A percentile compares a stretch with the other conserved stretches of the same genome.
These are phyloP conservation scores for Cryptococcus jaspeensis DNA, from an alignment of 1,284 basidiomycete genomes.

Conservation along the genomic window DNA sequence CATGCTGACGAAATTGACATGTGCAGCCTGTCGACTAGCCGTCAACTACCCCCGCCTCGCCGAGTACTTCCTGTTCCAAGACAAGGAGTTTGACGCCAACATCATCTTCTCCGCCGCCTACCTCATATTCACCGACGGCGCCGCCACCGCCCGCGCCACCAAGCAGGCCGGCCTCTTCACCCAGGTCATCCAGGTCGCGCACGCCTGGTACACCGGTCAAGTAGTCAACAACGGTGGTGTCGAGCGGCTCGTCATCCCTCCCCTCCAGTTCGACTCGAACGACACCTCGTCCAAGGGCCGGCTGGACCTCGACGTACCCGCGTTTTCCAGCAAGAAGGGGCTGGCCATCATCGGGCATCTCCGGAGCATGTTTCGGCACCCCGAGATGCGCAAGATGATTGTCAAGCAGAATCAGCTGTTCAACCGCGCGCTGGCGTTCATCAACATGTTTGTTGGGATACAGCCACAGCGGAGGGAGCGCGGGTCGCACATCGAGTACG, in stretches of 20 bases:
- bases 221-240: conserved; percentile 51
- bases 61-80: conserved; percentile 84
- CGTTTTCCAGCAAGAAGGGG: conserved; percentile 91
- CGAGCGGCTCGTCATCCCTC: conserved; percentile 25
- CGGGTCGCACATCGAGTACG: conserved; percentile 83
- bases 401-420: conserved; percentile 64
- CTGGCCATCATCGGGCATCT: conserved; percentile 85
- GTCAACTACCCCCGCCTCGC: conserved; percentile 81
- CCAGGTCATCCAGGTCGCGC: conserved; percentile 74
- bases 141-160: conserved; percentile 69
- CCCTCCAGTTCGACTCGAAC: conserved; percentile 10
- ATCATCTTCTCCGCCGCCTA: conserved; percentile 89
- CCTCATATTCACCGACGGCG: conserved; percentile 85
- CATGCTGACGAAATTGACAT: background rate
- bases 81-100: conserved; percentile 81
- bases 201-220: conserved; percentile 84
- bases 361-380: conserved; percentile 61
- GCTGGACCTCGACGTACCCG: conserved; percentile 75
- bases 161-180: conserved; percentile 71
- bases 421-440: conserved; percentile 61
- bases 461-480: conserved; percentile 84
- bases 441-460: conserved; percentile 84
- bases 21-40: conserved; percentile 74
- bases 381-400: conserved; percentile 73
- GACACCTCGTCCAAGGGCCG: conserved; percentile 30